Conservation (phyloP, 192 early-diverging fungal species). For the Lobosporangium transversale region DNA sequence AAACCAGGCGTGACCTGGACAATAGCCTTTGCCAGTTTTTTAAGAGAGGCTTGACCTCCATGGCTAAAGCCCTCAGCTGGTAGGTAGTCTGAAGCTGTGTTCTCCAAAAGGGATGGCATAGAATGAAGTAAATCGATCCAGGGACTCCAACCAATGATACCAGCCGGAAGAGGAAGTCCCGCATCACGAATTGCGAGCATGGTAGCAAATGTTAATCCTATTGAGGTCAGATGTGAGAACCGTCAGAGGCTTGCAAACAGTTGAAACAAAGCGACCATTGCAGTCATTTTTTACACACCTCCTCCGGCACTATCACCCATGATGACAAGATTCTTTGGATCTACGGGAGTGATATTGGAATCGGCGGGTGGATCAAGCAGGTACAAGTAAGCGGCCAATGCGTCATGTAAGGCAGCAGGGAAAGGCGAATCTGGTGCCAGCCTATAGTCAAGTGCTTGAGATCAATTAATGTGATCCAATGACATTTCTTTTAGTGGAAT, state of each 20-base stretch:
- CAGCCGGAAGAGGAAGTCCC: constrained; percentile 66
- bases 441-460: constrained; percentile 76
- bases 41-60: constrained; percentile 34
- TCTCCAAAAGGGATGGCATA: constrained; percentile 56
- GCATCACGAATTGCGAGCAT: constrained; percentile 68
- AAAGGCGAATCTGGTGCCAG: constrained; percentile 85
- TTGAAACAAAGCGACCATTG: too few relatives aligned
- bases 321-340: constrained; percentile 67
- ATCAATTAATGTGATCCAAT: too few relatives aligned
- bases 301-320: constrained; percentile 81
- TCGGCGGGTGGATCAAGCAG: constrained; percentile 64
- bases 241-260: too few relatives aligned
- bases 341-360: constrained; percentile 59
- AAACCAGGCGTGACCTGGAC: background rate
- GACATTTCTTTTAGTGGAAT: too few relatives aligned
- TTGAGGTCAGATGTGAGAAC: too few relatives aligned
- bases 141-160: constrained; percentile 68
- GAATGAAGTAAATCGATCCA: constrained; percentile 70
- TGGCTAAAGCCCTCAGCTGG: constrained; percentile 59
- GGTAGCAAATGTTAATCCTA: constrained; percentile 62
- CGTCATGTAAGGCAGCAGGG: constrained; percentile 86
- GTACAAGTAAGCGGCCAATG: constrained; percentile 77
- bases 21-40: constrained; percentile 36
- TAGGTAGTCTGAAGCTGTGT: constrained; percentile 56
- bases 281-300: constrained; percentile 28